Conservation (phyloP, 2,329 filamentous ascomycete species). For the Aspergillus sp. region DNA sequence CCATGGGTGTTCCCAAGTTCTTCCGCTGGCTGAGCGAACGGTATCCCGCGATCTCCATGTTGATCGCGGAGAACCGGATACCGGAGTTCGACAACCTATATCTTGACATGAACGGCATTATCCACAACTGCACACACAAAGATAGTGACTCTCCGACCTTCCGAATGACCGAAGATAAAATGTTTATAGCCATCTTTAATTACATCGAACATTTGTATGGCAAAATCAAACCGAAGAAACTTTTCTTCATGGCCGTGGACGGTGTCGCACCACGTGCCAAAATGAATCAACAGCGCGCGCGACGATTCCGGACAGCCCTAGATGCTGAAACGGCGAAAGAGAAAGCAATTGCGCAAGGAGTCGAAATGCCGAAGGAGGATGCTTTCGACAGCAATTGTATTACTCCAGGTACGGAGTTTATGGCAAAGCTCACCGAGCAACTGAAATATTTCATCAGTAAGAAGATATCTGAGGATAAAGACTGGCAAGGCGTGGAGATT, state of each 20-base stretch:
- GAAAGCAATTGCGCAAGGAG: slow-evolving; percentile 84
- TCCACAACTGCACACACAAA: slow-evolving; percentile 98
- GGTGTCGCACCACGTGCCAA: slow-evolving; percentile 96
- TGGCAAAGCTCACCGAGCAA: slow-evolving; percentile 92
- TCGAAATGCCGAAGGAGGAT: slow-evolving; percentile 91
- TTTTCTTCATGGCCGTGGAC: slow-evolving; percentile 99
- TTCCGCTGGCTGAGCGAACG: slow-evolving; percentile 99
- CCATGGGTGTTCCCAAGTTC: slow-evolving; percentile 78
- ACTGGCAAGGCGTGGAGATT: slow-evolving; percentile 96
- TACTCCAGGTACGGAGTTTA: slow-evolving; percentile 93
- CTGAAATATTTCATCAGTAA: slow-evolving; percentile 99
- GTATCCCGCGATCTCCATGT: slow-evolving; percentile 95
- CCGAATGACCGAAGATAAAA: slow-evolving; percentile 93
- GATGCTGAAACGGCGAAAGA: slow-evolving; percentile 88
- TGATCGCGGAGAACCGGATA: slow-evolving; percentile 98
- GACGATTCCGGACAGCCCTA: slow-evolving; percentile 89
- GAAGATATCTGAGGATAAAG: slow-evolving; percentile 92
- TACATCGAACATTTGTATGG: slow-evolving; percentile 99
- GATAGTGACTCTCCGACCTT: slow-evolving; percentile 90
- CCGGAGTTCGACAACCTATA: slow-evolving; percentile 98
- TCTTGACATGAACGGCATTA: slow-evolving; percentile 91
- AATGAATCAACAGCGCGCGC: slow-evolving; percentile 98
- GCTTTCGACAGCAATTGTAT: slow-evolving; percentile 99
- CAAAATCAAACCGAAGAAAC: slow-evolving; percentile 96
- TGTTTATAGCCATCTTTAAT: slow-evolving; percentile 99